Percentiles rank a stretch among this genome's conserved stretches.
These are phyloP conservation scores for Kwoniella botswanensis DNA, from an alignment of 768 basidiomycete genomes.

Conservation along the genomic window DNA sequence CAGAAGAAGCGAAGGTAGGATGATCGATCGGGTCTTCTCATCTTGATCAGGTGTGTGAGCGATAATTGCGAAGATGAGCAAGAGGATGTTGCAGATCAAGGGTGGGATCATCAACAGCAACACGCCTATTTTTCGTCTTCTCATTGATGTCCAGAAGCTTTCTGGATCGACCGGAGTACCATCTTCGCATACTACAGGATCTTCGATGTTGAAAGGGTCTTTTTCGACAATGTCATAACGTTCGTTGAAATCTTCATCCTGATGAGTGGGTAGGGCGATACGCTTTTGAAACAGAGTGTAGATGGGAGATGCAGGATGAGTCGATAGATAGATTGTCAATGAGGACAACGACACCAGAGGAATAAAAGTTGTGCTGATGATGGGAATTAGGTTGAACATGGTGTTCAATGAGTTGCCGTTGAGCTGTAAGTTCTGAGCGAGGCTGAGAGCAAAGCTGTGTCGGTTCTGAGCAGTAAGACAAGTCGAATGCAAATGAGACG, in stretches of 20 bases:
- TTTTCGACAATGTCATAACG: conserved; percentile 26
- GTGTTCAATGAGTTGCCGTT: neutral
- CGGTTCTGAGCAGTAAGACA: neutral
- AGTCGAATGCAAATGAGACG: too few relatives aligned
- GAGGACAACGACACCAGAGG: conserved; percentile 40
- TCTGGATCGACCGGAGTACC: conserved; percentile 42
- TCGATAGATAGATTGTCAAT: conserved; percentile 41
- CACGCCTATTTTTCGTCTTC: conserved; percentile 33
- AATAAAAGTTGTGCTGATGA: conserved; percentile 38
- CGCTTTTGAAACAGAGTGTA: conserved; percentile 15
- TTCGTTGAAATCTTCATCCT: conserved; percentile 37
- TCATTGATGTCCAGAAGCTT: conserved; percentile 41
- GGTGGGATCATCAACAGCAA: conserved; percentile 34
- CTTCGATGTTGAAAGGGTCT: conserved; percentile 49
- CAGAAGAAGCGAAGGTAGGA: conserved; percentile 39
- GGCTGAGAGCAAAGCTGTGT: neutral
- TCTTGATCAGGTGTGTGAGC: conserved; percentile 9
- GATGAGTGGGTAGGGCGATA: conserved; percentile 38
- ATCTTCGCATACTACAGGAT: conserved; percentile 36
- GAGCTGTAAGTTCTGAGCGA: neutral
- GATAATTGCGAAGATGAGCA: conserved; percentile 35
- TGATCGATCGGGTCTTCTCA: conserved; percentile 21
- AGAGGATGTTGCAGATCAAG: conserved; percentile 35
- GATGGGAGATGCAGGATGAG: conserved; percentile 41
- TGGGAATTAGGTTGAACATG: conserved; percentile 30